Conservation (phyloP, 2,329 filamentous ascomycete species). For the Aureobasidium sp. region DNA sequence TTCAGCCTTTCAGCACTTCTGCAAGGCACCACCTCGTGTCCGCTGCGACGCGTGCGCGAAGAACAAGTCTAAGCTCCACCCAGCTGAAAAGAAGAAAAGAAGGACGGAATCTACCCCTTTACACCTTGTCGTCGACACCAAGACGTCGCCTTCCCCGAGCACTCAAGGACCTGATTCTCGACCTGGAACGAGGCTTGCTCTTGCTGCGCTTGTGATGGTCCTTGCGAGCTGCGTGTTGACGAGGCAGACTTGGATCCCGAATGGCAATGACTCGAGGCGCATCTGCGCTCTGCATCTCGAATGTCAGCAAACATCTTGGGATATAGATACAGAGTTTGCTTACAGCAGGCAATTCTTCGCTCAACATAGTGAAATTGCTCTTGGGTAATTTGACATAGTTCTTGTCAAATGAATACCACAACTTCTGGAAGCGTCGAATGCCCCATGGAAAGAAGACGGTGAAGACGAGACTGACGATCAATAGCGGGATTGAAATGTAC, state of each 20-base stretch:
- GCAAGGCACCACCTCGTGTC: not conserved
- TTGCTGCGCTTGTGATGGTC: not conserved
- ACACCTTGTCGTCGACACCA: slow-evolving; percentile 8
- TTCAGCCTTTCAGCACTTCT: not conserved
- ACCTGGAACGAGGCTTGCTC: slow-evolving; percentile 5
- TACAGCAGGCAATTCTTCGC: slow-evolving; percentile 28
- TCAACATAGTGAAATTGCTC: slow-evolving; percentile 30
- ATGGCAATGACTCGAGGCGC: slow-evolving; percentile 13
- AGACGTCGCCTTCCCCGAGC: slow-evolving; percentile 4
- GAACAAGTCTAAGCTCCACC: not conserved
- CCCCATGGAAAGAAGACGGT: slow-evolving; percentile 25
- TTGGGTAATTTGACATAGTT: slow-evolving; percentile 22
- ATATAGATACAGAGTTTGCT: not conserved
- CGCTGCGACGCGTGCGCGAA: not conserved
- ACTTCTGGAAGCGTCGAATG: slow-evolving; percentile 23
- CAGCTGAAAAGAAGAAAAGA: not conserved
- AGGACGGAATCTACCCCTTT: not conserved
- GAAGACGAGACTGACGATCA: slow-evolving; percentile 25
- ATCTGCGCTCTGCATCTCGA: slow-evolving; percentile 18
- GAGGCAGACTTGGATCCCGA: not conserved
- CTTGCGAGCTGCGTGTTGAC: not conserved
- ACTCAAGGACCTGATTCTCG: slow-evolving; percentile 3
- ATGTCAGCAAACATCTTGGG: not conserved
- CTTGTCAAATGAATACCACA: slow-evolving; percentile 24
- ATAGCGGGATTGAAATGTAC: slow-evolving; percentile 28